Base-by-base conservation (phyloP, 768 basidiomycete genomes). In the Boletus vinaceobasis region DNA sequence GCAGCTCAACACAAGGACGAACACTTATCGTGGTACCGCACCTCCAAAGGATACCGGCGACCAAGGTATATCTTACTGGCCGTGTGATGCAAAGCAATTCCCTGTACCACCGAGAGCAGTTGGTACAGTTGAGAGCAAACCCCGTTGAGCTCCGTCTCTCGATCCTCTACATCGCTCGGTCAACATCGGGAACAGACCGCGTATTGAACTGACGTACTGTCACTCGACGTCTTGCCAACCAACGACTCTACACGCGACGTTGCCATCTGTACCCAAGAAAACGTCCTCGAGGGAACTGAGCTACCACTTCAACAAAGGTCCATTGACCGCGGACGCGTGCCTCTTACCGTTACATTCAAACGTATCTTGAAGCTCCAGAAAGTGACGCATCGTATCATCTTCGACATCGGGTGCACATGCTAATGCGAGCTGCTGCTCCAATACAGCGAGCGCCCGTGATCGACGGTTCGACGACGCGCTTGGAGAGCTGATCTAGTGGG, bases 291-390 rank as follows among this genome's bases (percentile, higher is more conserved):
- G 4, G 89, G 82, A 35, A 93, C 90, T 93, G 52, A n/a, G 36
- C 29, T 7, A 31, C 26, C 23, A 46, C 44, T 60, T 60, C 37
- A 62, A 56, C 32, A 51, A 46, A 27, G 27, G 35, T 47, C 38
- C 10, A 29, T 44, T 17, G 38, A 37, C 19, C 49, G 4, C 36
- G 15, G 55, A 33, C 11, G 14, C 39, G 52, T 43, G 52, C 14
- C 36, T 63, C 87, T 56, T 61, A 91, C 91, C 75, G 64, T 93
- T 93, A 69, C 86, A 90, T 67, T 93, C 87, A 60, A 93, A 92
- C 1, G 83, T 83, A 60, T 88, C 82, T 65, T 93, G 91, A 39
- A 91, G 72, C 10, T 80, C 76, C 19, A 85, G 65, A 69, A 91
- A 88, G 43, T 73, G 69, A 36, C 77, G 74, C 58, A 83, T 74